Conservation (phyloP, 2,329 filamentous ascomycete genomes). For the Sporothrix luriei region DNA sequence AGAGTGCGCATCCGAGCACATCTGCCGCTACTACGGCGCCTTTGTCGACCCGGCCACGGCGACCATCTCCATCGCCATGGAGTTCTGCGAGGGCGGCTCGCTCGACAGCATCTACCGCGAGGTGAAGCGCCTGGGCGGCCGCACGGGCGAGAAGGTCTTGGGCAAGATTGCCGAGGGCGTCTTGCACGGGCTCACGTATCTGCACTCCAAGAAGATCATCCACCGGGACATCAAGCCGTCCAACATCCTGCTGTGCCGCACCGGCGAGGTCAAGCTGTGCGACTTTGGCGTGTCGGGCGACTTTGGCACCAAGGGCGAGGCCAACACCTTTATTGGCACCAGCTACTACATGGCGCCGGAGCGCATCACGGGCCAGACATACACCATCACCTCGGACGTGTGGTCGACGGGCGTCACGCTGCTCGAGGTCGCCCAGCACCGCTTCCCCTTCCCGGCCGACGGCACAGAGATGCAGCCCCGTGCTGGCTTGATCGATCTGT, state of each 20-base stretch:
- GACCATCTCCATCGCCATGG: conserved; percentile 98
- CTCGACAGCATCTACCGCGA: conserved; percentile 97
- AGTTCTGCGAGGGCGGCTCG: conserved; percentile 96
- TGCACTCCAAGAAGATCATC: conserved; percentile 95
- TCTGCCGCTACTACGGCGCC: conserved; percentile 95
- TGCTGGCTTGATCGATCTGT: conserved; percentile 87
- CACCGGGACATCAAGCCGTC: conserved; percentile 98
- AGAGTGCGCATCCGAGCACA: conserved; percentile 91
- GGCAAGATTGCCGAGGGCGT: conserved; percentile 97
- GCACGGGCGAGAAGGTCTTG: conserved; percentile 94
- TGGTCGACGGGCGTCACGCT: conserved; percentile 97
- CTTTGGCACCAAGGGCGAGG: conserved; percentile 97
- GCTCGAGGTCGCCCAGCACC: conserved; percentile 98
- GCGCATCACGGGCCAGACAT: conserved; percentile 94
- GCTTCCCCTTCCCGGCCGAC: conserved; percentile 96
- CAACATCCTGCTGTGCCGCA: conserved; percentile 90
- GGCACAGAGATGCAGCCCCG: conserved; percentile 93
- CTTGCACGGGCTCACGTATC: conserved; percentile 87
- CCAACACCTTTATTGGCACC: conserved; percentile 98
- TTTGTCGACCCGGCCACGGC: conserved; percentile 95
- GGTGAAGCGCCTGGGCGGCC: conserved; percentile 90
- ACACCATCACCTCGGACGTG: conserved; percentile 97
- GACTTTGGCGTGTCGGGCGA: conserved; percentile 98
- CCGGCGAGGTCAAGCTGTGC: conserved; percentile 94
- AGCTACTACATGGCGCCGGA: conserved; percentile 99